A percentile compares a stretch with the other conserved stretches of the same genome.
phyloP scores from a whole-genome alignment of 345 rosid genomes.

The Salix udensis region DNA sequence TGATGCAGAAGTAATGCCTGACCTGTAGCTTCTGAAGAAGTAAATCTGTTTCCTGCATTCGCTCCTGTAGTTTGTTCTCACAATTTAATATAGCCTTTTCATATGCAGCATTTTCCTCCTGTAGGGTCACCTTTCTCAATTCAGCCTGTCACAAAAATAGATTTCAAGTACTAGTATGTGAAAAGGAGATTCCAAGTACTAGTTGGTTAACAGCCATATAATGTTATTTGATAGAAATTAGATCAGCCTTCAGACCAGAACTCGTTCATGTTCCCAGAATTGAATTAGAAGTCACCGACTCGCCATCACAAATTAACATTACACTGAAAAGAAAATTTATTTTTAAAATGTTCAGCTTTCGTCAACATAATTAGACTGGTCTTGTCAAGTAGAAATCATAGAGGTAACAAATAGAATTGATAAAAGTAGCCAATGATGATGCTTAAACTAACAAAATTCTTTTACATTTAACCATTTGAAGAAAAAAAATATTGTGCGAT shows the following conservation, averaged over 20 bases:
- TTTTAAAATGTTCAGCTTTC: background rate
- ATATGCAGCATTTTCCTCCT: constrained; percentile 71
- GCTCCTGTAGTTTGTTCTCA: constrained; percentile 64
- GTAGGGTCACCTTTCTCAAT: constrained; percentile 67
- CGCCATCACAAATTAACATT: background rate
- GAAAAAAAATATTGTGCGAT: background rate
- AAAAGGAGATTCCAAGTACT: background rate
- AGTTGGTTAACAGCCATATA: background rate
- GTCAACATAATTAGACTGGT: background rate
- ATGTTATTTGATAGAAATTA: background rate
- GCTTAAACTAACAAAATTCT: background rate
- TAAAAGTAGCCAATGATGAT: background rate
- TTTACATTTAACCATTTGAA: background rate
- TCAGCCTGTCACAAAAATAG: constrained; percentile 47
- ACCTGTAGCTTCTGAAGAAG: constrained; percentile 64
- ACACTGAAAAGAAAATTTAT: background rate
- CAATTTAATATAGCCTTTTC: constrained; percentile 77
- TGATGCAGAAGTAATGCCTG: background rate
- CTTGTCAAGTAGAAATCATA: background rate
- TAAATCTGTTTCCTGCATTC: constrained; percentile 54
- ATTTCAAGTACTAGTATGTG: constrained; percentile 5
- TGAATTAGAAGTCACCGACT: background rate
- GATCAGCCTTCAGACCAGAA: background rate
- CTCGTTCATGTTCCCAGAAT: background rate
- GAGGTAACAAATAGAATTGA: background rate